These are phyloP conservation scores for Talaromyces nanjingensis DNA, from an alignment of 495 filamentous ascomycete genomes.

Conservation along the genomic window DNA sequence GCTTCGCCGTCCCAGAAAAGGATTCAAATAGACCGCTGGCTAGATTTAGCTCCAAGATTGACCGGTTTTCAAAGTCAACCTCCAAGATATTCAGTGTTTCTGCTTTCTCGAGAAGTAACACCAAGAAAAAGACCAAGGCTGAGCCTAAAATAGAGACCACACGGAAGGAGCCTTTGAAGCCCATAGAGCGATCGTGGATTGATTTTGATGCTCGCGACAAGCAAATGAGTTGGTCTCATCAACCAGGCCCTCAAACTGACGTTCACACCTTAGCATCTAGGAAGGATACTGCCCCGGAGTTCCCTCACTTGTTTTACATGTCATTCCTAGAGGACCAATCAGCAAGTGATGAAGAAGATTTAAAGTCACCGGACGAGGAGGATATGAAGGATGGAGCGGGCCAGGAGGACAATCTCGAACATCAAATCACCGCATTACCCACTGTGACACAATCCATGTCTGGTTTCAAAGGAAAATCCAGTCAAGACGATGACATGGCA, in stretches of 20 bases:
- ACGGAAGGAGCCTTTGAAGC: neutral
- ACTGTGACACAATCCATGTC: slow-evolving; percentile 10
- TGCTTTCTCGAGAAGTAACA: neutral
- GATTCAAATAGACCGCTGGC: neutral
- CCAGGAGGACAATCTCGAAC: slow-evolving; percentile 16
- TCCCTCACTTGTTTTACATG: slow-evolving; percentile 7
- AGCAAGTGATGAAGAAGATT: slow-evolving; percentile 5
- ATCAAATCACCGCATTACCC: slow-evolving; percentile 35
- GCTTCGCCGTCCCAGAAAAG: neutral
- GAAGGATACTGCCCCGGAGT: neutral
- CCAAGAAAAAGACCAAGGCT: neutral
- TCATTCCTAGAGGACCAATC: slow-evolving; percentile 3
- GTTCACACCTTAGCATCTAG: neutral
- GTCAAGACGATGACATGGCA: neutral
- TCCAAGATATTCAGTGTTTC: slow-evolving; percentile 4
- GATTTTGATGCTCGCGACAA: neutral
- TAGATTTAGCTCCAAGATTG: neutral
- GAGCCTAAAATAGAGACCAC: neutral
- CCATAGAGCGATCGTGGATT: neutral
- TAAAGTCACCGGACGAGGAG: slow-evolving; percentile 18
- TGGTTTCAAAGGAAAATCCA: neutral
- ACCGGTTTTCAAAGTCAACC: neutral
- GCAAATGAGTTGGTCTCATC: slow-evolving; percentile 3
- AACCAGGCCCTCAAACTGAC: neutral
- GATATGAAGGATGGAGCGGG: slow-evolving; percentile 8